Evolutionary conservation across 2,329 filamentous ascomycete species (phyloP), one percentile per base, ranked within the genome.

Genomic region (Aspergillus nomiae): DNA sequence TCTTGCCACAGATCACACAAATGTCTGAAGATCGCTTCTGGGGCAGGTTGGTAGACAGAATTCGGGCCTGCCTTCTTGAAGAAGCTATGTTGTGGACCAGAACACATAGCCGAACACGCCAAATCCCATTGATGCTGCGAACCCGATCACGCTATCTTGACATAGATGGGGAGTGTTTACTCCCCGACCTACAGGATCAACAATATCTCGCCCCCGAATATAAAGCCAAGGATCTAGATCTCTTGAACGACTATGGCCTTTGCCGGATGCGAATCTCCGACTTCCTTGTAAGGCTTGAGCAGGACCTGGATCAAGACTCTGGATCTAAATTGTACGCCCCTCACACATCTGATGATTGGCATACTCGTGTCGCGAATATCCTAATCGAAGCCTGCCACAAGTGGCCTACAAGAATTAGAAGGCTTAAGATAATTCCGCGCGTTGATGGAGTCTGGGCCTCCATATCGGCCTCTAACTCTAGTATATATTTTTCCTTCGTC

Each of bases 1-100:
- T 79, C 63, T 70, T 85, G 2, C 82, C 83, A 5, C 19, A n/a
- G 14, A 24, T n/a, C 41, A 36, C 60, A 30, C 50, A 53, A 3
- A 21, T 55, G 48, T 41, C 28, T 8, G 41, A 54, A 26, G 60
- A 61, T 48, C n/a, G 24, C 4, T 61, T 65, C 28, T 65, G 63
- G 65, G n/a, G 34, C 11, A 30, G 4, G n/a, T 34, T 67, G 28
- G 11, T 53, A 28, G 19, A 56, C 10, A 26, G 36, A 8, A 64
- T 66, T 26, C 50, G 36, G 9, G 9, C 12, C 1, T 14, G 21
- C 24, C 26, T 62, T 56, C 10, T 24, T 53, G 30, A 2, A 30
- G 57, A 8, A n/a, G 48, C 59, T 2, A 32, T 53, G 21, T 24
- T 63, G 19, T 60, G 62, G 62, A 56, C 59, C 12, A 64, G 32